Base-by-base conservation (phyloP, 192 early-diverging fungal species). In the Coemansia sp. region DNA sequence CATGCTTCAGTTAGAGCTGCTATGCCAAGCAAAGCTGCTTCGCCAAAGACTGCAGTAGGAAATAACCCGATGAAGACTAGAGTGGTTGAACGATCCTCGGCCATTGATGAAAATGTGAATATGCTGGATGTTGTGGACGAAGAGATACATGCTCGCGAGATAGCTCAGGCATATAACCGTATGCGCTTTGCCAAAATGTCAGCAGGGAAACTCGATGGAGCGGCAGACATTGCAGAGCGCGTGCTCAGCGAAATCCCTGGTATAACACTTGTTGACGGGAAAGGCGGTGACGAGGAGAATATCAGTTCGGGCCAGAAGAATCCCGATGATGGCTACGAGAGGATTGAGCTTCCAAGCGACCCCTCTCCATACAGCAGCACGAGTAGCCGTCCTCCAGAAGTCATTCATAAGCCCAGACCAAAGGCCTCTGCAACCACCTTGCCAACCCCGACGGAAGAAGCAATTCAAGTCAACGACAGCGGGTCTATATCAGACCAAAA, bases 121-220 rank as follows among this genome's bases (percentile, higher is more conserved):
- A 72, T 56, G 13, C 63, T 49, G 10, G 73, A 76, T 11, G 54
- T 36, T 15, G 66, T 65, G 15, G 80, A 83, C 52, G 67, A 75
- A 21, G 76, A 78, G 7, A 48, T 83, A 67, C 80, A 78, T 49
- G 76, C 76, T 2, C 61, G 65, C 22, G 80, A 83, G 57, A 83
- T 83, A n/a, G 66, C 74, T 0, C 80, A 76, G 51, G 62, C 72
- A 12, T 83, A 83, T 55, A 66, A 41, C 41, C 68, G 66, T 7
- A 74, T 72, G 72, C 72, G 80, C 0, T 65, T 55, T 48, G 54
- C 42, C 8, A 62, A 60, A 16, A 63, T 78, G 71, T 57, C 67
- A 2, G 48, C 72, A 2, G 76, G 80, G 4, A 61, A 67, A 37
- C 45, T 83, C 37, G 76, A 78, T 16, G 72, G 57, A 1, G 73